Evolutionary conservation across 768 basidiomycete genomes (phyloP), one percentile per base, ranked within the genome.

Genomic region (Termitomyces sp.): DNA sequence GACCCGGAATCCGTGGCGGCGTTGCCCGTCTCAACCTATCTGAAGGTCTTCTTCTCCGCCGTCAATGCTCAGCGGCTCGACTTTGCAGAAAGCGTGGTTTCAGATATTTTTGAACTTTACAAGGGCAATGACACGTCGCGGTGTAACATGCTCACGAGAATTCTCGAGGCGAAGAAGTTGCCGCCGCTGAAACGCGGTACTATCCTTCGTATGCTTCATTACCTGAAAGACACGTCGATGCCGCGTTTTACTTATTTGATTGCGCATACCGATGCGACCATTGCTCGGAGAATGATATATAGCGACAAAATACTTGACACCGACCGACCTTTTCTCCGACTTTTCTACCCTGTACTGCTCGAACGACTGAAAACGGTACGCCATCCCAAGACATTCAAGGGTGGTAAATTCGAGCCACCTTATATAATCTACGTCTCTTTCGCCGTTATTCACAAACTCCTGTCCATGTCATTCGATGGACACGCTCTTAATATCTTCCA

Each of bases 401-500:
- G 66, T n/a, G 63, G 74, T 41, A 65, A 64, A n/a, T 74, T 75
- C 59, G 60, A 56, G 43, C 77, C 79, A 3, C 71, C 78, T 2
- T 48, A 56, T 12, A 53, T 72, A 24, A 68, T 77, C 24, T 70
- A 68, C 47, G 60, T 69, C 11, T 64, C 80, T 8, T 85, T 81
- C 59, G 58, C 59, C 32, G 64, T 80, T 42, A 58, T 78, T n/a
- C 68, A 75, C 46, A 72, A 71, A 51, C 70, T 84, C 42, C 65
- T 80, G 1, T 51, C 59, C 15, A 53, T 70, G 44, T 66, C 68
- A 3, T 66, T 71, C 40, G 58, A 74, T 50, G 58, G 64, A 12
- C 59, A 66, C 32, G 77, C 80, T 3, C 66, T 83, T 34, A 62
- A 72, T 2, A 55, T 87, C 17, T 79, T 87, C 58, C 75, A 77